These are phyloP conservation scores for Dactylis glomerata DNA, from an alignment of 176 grass and related monocot genomes.

Conservation along the genomic window DNA sequence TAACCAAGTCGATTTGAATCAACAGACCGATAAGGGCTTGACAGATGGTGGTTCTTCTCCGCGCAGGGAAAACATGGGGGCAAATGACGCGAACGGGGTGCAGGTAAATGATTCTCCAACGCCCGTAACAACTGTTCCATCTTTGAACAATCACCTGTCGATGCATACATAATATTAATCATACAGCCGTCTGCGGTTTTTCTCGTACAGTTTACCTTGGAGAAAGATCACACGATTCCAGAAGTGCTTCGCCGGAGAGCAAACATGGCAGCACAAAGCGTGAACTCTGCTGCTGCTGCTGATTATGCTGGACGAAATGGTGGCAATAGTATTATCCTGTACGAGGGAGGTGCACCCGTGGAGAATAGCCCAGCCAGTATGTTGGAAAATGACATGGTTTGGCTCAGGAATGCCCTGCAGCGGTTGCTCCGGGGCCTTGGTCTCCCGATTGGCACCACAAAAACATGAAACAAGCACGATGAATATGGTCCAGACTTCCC, in stretches of 20 bases:
- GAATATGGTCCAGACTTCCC: not conserved
- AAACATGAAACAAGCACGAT: conserved; percentile 21
- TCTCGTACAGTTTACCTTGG: not conserved
- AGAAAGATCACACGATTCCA: not conserved
- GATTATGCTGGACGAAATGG: conserved; percentile 6
- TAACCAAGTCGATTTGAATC: not conserved
- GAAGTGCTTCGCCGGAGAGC: not conserved
- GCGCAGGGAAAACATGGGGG: not conserved
- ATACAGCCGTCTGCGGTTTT: not conserved
- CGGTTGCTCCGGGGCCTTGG: conserved; percentile 46
- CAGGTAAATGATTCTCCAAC: conserved; percentile 36
- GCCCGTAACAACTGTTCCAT: not conserved
- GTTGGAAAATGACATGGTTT: conserved; percentile 47
- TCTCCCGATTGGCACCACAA: conserved; percentile 36
- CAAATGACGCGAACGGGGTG: not conserved
- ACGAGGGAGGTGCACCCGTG: not conserved
- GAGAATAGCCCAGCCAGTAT: conserved; percentile 1
- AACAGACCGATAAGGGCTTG: not conserved
- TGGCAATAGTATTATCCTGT: not conserved
- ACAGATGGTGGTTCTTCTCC: not conserved
- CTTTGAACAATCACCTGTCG: not conserved
- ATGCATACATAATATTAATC: not conserved
- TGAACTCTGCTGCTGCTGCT: not conserved
- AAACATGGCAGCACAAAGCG: not conserved
- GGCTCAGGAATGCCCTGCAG: conserved; percentile 43